phyloP scores from a whole-genome alignment of 2,329 filamentous ascomycete genomes.

The Cladosporium phlei region DNA sequence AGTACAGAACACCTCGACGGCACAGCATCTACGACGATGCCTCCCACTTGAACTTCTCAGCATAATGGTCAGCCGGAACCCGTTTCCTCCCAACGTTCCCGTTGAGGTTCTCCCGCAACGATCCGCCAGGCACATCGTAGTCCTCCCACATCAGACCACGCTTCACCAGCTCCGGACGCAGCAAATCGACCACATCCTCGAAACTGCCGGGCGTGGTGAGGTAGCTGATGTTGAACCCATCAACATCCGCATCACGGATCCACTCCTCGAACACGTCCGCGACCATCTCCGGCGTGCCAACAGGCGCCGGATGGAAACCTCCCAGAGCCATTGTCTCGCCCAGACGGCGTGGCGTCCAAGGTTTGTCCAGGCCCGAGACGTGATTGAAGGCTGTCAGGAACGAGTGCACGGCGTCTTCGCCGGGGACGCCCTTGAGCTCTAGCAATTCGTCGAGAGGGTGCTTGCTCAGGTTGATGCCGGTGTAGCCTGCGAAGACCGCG shows the following conservation, averaged over 20 bases:
- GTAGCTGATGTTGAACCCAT: constrained; percentile 61
- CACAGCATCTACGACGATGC: too few species aligned
- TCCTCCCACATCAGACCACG: constrained; percentile 53
- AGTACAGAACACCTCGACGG: too few species aligned
- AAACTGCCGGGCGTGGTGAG: background rate
- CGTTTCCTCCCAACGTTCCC: constrained; percentile 46
- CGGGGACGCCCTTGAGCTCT: background rate
- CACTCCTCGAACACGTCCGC: constrained; percentile 62
- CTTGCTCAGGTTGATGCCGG: constrained; percentile 54
- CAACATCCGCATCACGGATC: constrained; percentile 63
- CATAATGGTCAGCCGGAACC: background rate
- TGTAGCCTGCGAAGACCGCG: constrained; percentile 68
- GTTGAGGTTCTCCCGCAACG: constrained; percentile 58
- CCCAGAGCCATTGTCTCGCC: constrained; percentile 39
- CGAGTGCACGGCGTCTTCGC: background rate
- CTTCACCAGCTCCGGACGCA: constrained; percentile 57
- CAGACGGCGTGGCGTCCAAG: background rate
- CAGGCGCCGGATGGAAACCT: constrained; percentile 37
- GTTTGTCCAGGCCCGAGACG: background rate
- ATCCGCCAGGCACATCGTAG: constrained; percentile 51
- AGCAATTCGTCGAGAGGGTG: constrained; percentile 14
- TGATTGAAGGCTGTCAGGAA: background rate
- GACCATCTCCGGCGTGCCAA: constrained; percentile 59
- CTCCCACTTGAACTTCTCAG: background rate
- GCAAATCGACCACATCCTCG: constrained; percentile 51